Conservation (phyloP, 352 stramenopile species). For the Globisporangium paroecandrum region DNA sequence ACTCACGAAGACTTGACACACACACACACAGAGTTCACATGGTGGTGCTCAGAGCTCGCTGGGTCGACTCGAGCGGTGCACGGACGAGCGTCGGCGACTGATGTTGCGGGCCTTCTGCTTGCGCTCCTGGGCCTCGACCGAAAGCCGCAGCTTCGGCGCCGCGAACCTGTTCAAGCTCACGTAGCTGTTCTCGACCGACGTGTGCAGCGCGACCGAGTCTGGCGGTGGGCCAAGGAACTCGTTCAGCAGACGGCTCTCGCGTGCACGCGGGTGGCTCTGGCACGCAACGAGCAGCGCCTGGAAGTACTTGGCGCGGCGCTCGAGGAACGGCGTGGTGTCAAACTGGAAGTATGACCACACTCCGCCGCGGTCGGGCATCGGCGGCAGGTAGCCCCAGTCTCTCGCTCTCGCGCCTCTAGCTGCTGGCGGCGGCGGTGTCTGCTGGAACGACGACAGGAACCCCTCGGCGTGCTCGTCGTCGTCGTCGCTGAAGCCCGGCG, state of each 20-base stretch:
- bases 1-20: background rate
- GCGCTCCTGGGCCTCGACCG: conserved; percentile 69
- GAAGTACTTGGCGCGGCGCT: conserved; percentile 63
- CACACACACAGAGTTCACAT: background rate
- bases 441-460: background rate
- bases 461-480: conserved; percentile 8
- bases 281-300: conserved; percentile 58
- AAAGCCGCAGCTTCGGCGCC: conserved; percentile 57
- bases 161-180: conserved; percentile 79
- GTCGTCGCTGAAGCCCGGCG: conserved; percentile 2
- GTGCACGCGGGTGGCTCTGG: conserved; percentile 41
- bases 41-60: background rate
- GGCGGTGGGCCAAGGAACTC: conserved; percentile 67
- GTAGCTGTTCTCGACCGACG: conserved; percentile 66
- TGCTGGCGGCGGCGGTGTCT: background rate
- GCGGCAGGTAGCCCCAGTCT: conserved; percentile 28
- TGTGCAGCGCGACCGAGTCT: conserved; percentile 49
- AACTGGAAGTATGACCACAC: conserved; percentile 73
- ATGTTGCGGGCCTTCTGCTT: conserved; percentile 74
- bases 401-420: background rate
- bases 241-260: conserved; percentile 57
- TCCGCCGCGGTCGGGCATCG: conserved; percentile 63
- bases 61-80: conserved; percentile 8
- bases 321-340: conserved; percentile 55
- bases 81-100: conserved; percentile 40